These are phyloP conservation scores for Entomortierella lignicola DNA, from an alignment of 192 early-diverging fungal species.

Conservation along the genomic window DNA sequence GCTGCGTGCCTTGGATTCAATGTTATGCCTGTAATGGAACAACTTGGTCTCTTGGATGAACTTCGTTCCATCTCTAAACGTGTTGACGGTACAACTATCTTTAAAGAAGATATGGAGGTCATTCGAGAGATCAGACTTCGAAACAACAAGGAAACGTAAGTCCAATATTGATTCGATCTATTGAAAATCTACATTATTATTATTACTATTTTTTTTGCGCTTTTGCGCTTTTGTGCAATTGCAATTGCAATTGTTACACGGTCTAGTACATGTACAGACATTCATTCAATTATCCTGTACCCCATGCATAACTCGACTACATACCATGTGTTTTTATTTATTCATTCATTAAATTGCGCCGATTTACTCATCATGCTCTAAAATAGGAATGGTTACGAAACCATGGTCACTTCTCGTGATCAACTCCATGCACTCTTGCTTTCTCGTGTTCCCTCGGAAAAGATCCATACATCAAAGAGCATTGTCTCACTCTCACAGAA, in stretches of 20 bases:
- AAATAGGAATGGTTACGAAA: not conserved
- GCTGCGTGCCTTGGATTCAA: constrained; percentile 22
- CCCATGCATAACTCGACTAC: too few species aligned
- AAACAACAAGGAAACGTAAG: constrained; percentile 25
- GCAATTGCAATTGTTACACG: not conserved
- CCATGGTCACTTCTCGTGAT: constrained; percentile 23
- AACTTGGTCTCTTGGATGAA: constrained; percentile 31
- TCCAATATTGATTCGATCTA: too few species aligned
- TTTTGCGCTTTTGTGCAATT: not conserved
- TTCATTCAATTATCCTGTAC: too few species aligned
- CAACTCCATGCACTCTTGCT: constrained; percentile 18
- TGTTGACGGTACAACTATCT: constrained; percentile 31
- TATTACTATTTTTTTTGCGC: not conserved
- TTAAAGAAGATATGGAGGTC: constrained; percentile 35
- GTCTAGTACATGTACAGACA: not conserved
- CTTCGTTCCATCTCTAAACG: constrained; percentile 22
- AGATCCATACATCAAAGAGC: constrained; percentile 29
- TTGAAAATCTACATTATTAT: too few species aligned
- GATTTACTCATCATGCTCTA: too few species aligned
- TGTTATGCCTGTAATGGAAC: constrained; percentile 44
- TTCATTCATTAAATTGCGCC: too few species aligned
- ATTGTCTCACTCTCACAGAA: constrained; percentile 26
- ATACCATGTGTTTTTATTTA: too few species aligned
- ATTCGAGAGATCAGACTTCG: constrained; percentile 43
- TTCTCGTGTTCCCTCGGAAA: constrained; percentile 27